Percentiles rank a stretch among this genome's conserved stretches.
Conservation (phyloP, 1,284 basidiomycete genomes). For the Filobasidium uniguttulatum region DNA sequence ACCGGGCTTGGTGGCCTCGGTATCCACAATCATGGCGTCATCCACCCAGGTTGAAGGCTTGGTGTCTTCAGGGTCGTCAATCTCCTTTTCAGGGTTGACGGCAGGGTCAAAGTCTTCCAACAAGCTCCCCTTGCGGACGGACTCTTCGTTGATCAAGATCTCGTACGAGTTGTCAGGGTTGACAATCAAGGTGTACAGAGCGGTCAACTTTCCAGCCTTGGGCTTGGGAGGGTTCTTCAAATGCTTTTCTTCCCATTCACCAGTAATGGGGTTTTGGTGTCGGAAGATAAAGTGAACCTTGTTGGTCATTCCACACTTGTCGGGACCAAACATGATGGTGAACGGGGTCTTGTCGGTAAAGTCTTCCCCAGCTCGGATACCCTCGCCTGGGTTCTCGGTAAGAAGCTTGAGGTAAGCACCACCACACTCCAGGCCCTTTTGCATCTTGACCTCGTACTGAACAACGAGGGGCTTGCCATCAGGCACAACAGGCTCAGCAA, state of each 20-base stretch:
- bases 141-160: conserved; percentile 80
- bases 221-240: conserved; percentile 69
- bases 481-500: conserved; percentile 50
- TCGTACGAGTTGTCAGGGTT: conserved; percentile 91
- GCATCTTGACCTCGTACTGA: conserved; percentile 98
- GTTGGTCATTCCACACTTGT: conserved; percentile 42
- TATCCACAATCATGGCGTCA: conserved; percentile 67
- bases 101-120: conserved; percentile 92
- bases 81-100: conserved; percentile 84
- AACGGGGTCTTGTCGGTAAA: conserved; percentile 96
- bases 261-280: conserved; percentile 78
- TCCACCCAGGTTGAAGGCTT: conserved; percentile 96
- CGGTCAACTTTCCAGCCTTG: conserved; percentile 71
- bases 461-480: conserved; percentile 75
- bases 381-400: conserved; percentile 39
- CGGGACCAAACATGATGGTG: conserved; percentile 85
- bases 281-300: conserved; percentile 93
- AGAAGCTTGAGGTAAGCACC: conserved; percentile 98
- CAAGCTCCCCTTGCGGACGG: conserved; percentile 62
- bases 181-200: conserved; percentile 83
- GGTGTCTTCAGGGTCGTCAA: conserved; percentile 78
- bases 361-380: conserved; percentile 83
- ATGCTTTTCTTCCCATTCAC: conserved; percentile 95
- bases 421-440: conserved; percentile 97
- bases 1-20: conserved; percentile 71